phyloP scores from a whole-genome alignment of 2,329 filamentous ascomycete species.

The Sclerotinia trifoliorum region DNA sequence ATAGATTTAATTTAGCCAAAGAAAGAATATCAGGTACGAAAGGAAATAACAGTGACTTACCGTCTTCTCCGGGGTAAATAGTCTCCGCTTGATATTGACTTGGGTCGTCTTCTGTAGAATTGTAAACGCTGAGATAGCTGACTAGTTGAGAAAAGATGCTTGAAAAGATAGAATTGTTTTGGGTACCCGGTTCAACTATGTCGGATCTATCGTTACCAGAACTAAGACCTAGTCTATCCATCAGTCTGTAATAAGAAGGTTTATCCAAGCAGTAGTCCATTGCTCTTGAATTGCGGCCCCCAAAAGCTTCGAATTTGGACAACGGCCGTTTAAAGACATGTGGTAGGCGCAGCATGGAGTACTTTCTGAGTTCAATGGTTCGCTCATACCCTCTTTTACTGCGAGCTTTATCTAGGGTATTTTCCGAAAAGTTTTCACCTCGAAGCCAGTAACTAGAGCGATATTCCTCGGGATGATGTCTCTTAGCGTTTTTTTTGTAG shows the following conservation, averaged over 20 bases:
- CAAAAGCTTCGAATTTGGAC: background rate
- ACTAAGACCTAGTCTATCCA: background rate
- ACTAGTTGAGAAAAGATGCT: too few relatives aligned
- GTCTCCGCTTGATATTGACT: too few relatives aligned
- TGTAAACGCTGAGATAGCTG: too few relatives aligned
- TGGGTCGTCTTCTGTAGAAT: too few relatives aligned
- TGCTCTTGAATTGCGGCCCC: background rate
- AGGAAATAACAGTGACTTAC: too few relatives aligned
- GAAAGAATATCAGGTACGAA: too few relatives aligned
- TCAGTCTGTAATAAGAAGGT: conserved; percentile 10
- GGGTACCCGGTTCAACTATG: too few relatives aligned
- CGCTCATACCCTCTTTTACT: background rate
- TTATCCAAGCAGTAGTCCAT: background rate
- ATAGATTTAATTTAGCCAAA: too few relatives aligned
- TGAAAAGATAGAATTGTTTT: too few relatives aligned
- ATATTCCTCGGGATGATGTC: background rate
- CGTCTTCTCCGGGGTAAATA: too few relatives aligned
- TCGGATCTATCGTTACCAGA: background rate
- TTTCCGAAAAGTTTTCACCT: too few relatives aligned
- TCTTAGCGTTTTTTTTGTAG: background rate
- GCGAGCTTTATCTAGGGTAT: background rate
- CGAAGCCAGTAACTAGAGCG: background rate
- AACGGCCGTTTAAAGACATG: background rate
- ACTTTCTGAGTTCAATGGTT: background rate
- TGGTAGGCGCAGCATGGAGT: background rate